Base-by-base conservation (phyloP, 306 rosid genomes). In the Acacia melanoxylon region DNA sequence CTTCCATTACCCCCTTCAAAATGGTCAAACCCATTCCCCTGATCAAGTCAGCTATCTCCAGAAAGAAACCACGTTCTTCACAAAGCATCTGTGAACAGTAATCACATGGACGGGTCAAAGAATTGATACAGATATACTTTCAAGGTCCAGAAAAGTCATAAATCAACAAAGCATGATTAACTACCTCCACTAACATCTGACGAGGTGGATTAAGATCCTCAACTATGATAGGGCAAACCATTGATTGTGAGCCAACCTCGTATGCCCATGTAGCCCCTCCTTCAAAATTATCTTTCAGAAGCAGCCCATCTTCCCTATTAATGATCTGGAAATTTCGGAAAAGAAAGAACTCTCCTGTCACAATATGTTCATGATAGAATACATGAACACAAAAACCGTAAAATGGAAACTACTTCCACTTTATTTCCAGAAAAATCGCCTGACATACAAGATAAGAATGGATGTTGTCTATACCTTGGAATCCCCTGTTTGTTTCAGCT, bases 201-300 rank as follows among this genome's bases (percentile, higher is more conserved):
- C 97, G 94, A 22, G 99, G 98, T 27, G 90, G 85, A 83, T 92
- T 90, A 76, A 95, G 90, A 87, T 95, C 99, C 89, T 95, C 98
- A 8, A 95, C 99, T 68, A 93, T 88, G 88, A 95, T 95, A 31
- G 99, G 99, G 59, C 98, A 93, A 77, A 87, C 91, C 96, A 79
- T 91, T 61, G 99, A 92, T 81, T 91, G 92, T 6, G 96, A 89
- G 51, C 97, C 97, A 91, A 95, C 96, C 82, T 95, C 96, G 62
- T 91, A 93, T 42, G 99, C 99, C 99, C 99, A 95, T 62, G 98
- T 95, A 22, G 93, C 99, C 65, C 98, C 98, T 83, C 99, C 99
- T 80, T 93, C 99, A 74, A 91, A 92, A 83, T 90, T 90, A 61
- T 95, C 98, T 75, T 92, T 90, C 35, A 95, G 80, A 83, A 91